A percentile compares a stretch with the other conserved stretches of the same genome.
These are phyloP conservation scores for Camellia oleifera DNA, from an alignment of 179 eudicot species.

Conservation along the genomic window DNA sequence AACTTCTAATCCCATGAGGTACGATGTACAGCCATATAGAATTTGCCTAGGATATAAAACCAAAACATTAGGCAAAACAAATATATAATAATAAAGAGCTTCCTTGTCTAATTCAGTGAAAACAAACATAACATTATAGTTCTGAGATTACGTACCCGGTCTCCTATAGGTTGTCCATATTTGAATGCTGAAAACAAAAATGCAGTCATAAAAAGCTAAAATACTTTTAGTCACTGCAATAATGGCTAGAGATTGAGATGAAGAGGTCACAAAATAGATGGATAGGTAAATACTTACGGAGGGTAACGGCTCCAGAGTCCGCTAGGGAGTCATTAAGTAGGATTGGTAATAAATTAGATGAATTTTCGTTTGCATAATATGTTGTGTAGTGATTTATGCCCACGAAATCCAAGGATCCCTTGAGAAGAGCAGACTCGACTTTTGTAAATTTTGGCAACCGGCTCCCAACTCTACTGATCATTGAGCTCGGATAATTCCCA, in stretches of 20 bases:
- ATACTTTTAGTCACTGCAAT: too few relatives aligned
- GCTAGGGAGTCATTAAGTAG: conserved; percentile 57
- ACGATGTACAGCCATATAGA: conserved; percentile 89
- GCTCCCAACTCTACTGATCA: conserved; percentile 69
- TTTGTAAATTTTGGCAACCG: conserved; percentile 65
- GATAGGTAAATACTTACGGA: conserved; percentile 47
- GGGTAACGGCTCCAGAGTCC: conserved; percentile 59
- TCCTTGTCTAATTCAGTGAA: not conserved
- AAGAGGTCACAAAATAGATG: not conserved
- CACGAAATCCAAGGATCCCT: conserved; percentile 78
- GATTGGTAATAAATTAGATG: conserved; percentile 32
- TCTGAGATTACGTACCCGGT: conserved; percentile 39
- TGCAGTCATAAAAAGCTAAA: not conserved
- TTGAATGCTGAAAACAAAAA: conserved; percentile 41
- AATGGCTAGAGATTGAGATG: not conserved
- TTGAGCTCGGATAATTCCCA: conserved; percentile 80
- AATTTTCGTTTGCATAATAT: conserved; percentile 51
- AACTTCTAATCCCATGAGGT: conserved; percentile 75
- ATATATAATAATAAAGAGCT: not conserved
- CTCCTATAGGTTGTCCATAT: conserved; percentile 59
- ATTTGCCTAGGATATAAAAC: conserved; percentile 54
- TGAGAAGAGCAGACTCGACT: conserved; percentile 45
- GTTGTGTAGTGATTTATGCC: conserved; percentile 96
- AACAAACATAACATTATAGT: not conserved
- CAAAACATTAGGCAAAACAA: not conserved